Evolutionary conservation across 495 filamentous ascomycete genomes (phyloP), one percentile per base, ranked within the genome.

Genomic region (Sabuloglossum arenarium): DNA sequence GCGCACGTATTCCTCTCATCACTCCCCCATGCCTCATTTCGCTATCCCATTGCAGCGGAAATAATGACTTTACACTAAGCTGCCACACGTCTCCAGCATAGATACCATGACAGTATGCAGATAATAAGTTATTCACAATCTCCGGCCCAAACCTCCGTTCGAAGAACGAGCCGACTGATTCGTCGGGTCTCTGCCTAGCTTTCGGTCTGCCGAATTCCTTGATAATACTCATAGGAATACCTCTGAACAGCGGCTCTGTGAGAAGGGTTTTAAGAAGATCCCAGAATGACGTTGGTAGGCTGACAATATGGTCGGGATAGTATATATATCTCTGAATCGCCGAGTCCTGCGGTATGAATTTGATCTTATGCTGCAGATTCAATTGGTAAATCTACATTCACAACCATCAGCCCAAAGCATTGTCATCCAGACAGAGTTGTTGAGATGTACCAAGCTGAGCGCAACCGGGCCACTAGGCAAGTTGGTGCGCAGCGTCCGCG

Each of bases 51-150:
- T 71, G 24, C 6, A 42, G 23, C 1, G 81, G 75, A 34, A 86
- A 61, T 5, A 88, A 59, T 3, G 78, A 78, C 59, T 76, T 77
- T 42, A 74, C 77, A 63, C 87, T 95, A 54, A 95, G 71, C 63
- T 82, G 73, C 62, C 83, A 77, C 39, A 94, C 79, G 69, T 96
- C 84, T 46, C 93, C 93, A n/a, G 88, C 93, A 62, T 89, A 93
- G 19, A 97, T 86, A 11, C 93, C 93, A 69, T 96, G 91, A 25
- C 84, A 65, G n/a, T 87, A 66, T 28, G 80, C 84, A 3, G 86
- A 94, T 1, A 81, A 64, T 1, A 96, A 25, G 60, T 94, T 94
- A 39, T 95, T 71, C 29, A 82, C 82, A 6, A 86, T 39, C 2
- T 72, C 63, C 10, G 71, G 65, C 31, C 76, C 73, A 30, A 83